Base-by-base conservation (phyloP, 2,329 filamentous ascomycete genomes). In the Colletotrichum destructivum region DNA sequence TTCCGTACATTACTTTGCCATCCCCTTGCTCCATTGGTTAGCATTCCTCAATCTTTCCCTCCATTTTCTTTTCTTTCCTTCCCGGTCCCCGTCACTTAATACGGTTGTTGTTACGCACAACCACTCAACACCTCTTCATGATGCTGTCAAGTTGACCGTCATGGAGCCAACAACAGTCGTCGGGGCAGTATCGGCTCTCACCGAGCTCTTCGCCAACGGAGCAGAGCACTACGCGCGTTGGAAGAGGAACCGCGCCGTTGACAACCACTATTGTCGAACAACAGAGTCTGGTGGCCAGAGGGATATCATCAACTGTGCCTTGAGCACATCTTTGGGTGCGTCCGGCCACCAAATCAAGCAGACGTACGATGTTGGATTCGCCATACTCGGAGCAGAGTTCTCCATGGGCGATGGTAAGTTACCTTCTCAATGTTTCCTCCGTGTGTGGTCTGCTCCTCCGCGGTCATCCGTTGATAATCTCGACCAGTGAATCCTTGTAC, bases 301-400 rank as follows among this genome's bases (percentile, higher is more conserved):
- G 56, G 68, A 64, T 16, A 62, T 73, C 8, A 75, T 75, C 51
- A 75, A 75, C 49, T 83, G 80, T 71, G 81, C 80, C 16, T 74
- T 82, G 54, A 78, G 77, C 69, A 78, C 79, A 0, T 83, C 82
- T 21, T 75, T 84, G 51, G 74, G 66, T 57, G 74, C 79, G 12
- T 82, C 82, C 23, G 75, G 74, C 12, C 72, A 69, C 6, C 77
- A 74, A 54, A 76, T 83, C 66, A 75, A 77, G 49, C 79, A 82
- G 13, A 77, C 78, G 2, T 84, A 80, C 62, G 76, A 78, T 18
- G 75, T 76, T 23, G 82, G 79, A 12, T 77, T 75, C 3, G 77
- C 79, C 21, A 75, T 83, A 2, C 75, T 84, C 26, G 83, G 83
- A 0, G 66, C 77, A 6, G 77, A 78, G 3, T 84, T 82, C 61